Base-by-base conservation (phyloP, 768 basidiomycete species). In the Lactarius trivialis region DNA sequence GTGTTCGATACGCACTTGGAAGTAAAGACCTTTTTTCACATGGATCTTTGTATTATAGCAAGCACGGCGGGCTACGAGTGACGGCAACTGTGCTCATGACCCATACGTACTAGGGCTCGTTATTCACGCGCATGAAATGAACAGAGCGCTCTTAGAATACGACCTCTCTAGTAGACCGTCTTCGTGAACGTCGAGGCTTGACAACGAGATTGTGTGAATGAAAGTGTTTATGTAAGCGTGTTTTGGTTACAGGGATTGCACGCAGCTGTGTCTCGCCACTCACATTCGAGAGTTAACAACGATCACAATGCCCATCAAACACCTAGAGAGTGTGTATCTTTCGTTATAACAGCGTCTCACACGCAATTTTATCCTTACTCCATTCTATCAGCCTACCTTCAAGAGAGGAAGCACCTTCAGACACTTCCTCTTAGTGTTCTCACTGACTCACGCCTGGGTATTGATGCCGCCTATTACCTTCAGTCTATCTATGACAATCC, bases 401-500 rank as follows among this genome's bases (percentile, higher is more conserved):
- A 81, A 28, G 93, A 94, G 80, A 88, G 92, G 73, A 92, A 93
- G 76, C 90, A 95, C 72, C 75, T 91, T 66, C 87, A 91, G 74
- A 88, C 86, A 43, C 84, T 89, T 60, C 84, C 91, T 24, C 82
- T 98, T 58, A 84, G 82, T 60, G 85, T 86, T 0, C 81, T 99
- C 53, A 82, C 90, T 45, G 92, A 97, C 71, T 91, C 94, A 56
- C 89, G 97, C 50, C 87, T 99, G 30, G 97, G 97, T 34, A 97
- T 99, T 71, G 96, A 99, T 81, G 94, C 93, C 3, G 86, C 89
- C 3, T 86, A 88, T 74, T 99, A 98, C 75, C 79, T 99, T 43
- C 81, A 86, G 57, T 79, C 81, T 50, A 80, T 98, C 66, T 86
- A 86, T 17, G 89, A 92, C 26, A 84, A 78, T 63, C 83, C 89